Conservation (phyloP, 208 protist species). For the Giardia duodenalis region DNA sequence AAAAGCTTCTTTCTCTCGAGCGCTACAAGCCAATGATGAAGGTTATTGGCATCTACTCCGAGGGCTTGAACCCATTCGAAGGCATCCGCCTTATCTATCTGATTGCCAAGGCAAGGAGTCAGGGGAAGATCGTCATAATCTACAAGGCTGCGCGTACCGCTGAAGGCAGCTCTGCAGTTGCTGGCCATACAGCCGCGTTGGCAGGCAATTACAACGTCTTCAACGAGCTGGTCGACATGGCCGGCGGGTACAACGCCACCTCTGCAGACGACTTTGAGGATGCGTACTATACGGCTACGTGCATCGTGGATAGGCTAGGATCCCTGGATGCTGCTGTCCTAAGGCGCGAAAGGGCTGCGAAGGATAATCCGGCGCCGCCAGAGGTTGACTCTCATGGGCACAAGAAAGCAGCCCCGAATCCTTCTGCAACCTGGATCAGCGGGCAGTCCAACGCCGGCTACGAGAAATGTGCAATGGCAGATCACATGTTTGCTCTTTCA, state of each 20-base stretch:
- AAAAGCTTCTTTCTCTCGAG: background rate
- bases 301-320: background rate
- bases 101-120: background rate
- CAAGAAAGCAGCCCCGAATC: background rate
- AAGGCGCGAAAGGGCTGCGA: too few relatives aligned
- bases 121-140: slow-evolving; percentile 35
- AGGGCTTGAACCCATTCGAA: slow-evolving; percentile 39
- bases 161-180: slow-evolving; percentile 31
- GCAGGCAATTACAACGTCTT: slow-evolving; percentile 44
- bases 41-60: slow-evolving; percentile 37
- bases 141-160: slow-evolving; percentile 42
- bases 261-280: slow-evolving; percentile 33
- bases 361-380: too few relatives aligned
- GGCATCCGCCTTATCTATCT: slow-evolving; percentile 35
- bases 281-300: background rate
- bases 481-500: slow-evolving; percentile 37
- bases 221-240: background rate
- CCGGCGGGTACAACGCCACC: slow-evolving; percentile 33
- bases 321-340: background rate
- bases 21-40: background rate
- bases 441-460: slow-evolving; percentile 44
- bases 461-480: slow-evolving; percentile 45
- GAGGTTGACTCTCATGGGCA: background rate
- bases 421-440: slow-evolving; percentile 21
- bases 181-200: slow-evolving; percentile 45